These are phyloP conservation scores for Lasiodiplodia theobromae DNA, from an alignment of 2,329 filamentous ascomycete species.

Conservation along the genomic window DNA sequence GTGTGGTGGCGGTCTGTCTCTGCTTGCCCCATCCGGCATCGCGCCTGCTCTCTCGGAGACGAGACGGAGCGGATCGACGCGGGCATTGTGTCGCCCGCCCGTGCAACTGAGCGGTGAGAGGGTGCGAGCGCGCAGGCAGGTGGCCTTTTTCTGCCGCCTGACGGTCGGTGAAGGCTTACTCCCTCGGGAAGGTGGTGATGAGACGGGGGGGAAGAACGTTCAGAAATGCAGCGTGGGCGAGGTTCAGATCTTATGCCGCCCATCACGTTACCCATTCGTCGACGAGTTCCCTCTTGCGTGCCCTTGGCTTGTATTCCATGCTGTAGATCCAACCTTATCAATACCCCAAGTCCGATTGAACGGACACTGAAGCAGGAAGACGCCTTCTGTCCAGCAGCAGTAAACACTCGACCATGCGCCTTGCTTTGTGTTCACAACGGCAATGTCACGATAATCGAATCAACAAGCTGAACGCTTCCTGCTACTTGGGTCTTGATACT, in stretches of 20 bases:
- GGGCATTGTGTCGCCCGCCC: not conserved
- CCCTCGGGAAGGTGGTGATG: not conserved
- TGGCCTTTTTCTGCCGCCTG: constrained; percentile 17
- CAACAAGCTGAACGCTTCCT: not conserved
- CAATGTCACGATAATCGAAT: too few relatives aligned
- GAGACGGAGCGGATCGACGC: constrained; percentile 3
- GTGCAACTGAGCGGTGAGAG: constrained; percentile 12
- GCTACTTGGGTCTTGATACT: not conserved
- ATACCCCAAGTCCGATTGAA: too few relatives aligned
- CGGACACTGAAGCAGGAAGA: too few relatives aligned
- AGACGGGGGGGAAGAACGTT: not conserved
- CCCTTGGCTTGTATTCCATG: too few relatives aligned
- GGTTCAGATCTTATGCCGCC: not conserved
- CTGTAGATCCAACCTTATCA: too few relatives aligned
- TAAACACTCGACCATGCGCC: too few relatives aligned
- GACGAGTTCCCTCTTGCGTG: too few relatives aligned
- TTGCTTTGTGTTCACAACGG: too few relatives aligned
- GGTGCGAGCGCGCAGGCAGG: not conserved
- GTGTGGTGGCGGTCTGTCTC: constrained; percentile 20
- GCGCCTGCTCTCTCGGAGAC: not conserved
- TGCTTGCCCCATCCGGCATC: not conserved
- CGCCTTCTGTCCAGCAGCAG: too few relatives aligned
- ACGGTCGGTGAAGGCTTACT: not conserved
- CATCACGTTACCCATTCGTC: not conserved
- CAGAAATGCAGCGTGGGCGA: too few relatives aligned